A percentile compares a stretch with the other conserved stretches of the same genome.
These are phyloP conservation scores for Planoprotostelium fungivorum DNA, from an alignment of 78 protist species.

Conservation along the genomic window DNA sequence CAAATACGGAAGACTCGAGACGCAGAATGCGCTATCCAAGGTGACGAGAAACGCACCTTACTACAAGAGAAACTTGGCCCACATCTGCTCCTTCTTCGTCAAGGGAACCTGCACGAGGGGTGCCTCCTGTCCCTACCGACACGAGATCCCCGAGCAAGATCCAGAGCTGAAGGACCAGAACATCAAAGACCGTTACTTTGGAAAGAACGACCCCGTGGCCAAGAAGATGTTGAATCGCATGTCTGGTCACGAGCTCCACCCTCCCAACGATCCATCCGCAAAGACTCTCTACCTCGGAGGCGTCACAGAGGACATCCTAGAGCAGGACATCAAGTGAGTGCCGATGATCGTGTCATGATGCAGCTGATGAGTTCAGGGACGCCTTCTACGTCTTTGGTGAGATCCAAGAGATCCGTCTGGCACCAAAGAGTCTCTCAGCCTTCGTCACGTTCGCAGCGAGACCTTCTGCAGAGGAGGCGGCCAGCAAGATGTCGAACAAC, in stretches of 20 bases:
- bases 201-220: conserved; percentile 76
- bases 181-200: conserved; percentile 73
- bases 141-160: background rate
- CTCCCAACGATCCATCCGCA: conserved; percentile 35
- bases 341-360: too few species aligned
- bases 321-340: conserved; percentile 39
- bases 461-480: too few species aligned
- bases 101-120: conserved; percentile 83
- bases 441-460: too few species aligned
- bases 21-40: conserved; percentile 17
- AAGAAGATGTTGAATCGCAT: conserved; percentile 41
- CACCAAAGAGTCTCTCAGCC: too few species aligned
- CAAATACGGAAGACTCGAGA: conserved; percentile 26
- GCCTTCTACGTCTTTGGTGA: too few species aligned
- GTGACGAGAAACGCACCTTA: conserved; percentile 68
- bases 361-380: too few species aligned
- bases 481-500: too few species aligned
- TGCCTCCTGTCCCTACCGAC: conserved; percentile 68
- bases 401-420: too few species aligned
- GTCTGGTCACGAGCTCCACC: conserved; percentile 11
- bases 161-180: conserved; percentile 22
- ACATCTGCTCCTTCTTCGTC: conserved; percentile 75
- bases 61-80: conserved; percentile 58
- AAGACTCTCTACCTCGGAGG: conserved; percentile 51
- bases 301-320: conserved; percentile 29